Evolutionary conservation across 106 monocot species (phyloP), one percentile per base, ranked within the genome.

Genomic region (Dioscorea zingiberensis): DNA sequence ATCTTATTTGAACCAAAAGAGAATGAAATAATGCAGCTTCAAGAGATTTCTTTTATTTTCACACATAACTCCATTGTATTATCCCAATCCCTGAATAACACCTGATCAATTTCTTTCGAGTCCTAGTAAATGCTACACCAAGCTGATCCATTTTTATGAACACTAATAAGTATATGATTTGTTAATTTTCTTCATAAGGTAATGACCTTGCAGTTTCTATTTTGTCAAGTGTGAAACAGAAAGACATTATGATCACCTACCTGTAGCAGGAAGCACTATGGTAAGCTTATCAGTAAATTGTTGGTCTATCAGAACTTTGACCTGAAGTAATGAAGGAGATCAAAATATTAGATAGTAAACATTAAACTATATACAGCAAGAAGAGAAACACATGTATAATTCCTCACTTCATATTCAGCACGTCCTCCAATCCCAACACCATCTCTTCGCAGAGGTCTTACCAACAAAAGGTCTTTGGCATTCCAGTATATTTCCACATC

Each of bases 401-500:
- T 13, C n/a, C 65, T 68, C 58, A 91, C 95, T 79, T 88, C 76
- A 69, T 83, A 95, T 72, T 83, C 76, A 54, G 24, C 62, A 65
- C 51, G 54, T 18, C 77, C 73, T 21, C 55, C 68, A 32, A 85
- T 45, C 22, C 85, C 85, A 78, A 47, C 69, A 58, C 78, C 68
- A 63, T 70, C 80, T 67, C 59, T 78, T 29, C 23, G 74, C 27
- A 81, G 18, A 13, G 63, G 78, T 11, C 48, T 81, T 27, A 91
- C 70, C 3, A 55, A 69, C 53, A 95, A 72, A 21, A 71, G 48
- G 58, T 88, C 73, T 72, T 81, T 97, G 21, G 46, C 27, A 61
- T 67, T 77, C 95, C 95, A 97, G 47, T 69, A 63, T 67, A 97
- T 65, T 63, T 97, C 85, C 59, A 97, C 72, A 77, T 88, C 91